Percentiles rank a stretch among this genome's conserved stretches.
Conservation (phyloP, 2,329 filamentous ascomycete genomes). For the Pseudogymnoascus sp. region DNA sequence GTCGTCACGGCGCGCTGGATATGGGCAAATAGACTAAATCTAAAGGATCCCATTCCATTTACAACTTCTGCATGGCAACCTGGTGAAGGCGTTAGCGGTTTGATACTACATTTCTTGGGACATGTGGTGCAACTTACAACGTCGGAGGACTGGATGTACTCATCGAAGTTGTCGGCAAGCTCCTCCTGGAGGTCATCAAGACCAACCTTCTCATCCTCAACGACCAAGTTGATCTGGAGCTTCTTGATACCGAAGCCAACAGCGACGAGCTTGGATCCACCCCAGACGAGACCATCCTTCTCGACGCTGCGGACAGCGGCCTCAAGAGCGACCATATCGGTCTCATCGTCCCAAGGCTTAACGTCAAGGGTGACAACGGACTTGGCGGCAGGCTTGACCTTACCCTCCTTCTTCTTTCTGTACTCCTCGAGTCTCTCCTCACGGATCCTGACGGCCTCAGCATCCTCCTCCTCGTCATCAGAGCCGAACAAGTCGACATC, state of each 20-base stretch:
- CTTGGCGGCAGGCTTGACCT: slow-evolving; percentile 89
- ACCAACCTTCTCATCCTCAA: slow-evolving; percentile 96
- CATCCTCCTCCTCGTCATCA: slow-evolving; percentile 90
- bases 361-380: slow-evolving; percentile 92
- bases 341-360: slow-evolving; percentile 99
- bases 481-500: slow-evolving; percentile 90
- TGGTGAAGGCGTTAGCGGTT: slow-evolving; percentile 22
- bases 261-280: slow-evolving; percentile 78
- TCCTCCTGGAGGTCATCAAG: slow-evolving; percentile 77
- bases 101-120: not conserved
- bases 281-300: slow-evolving; percentile 94
- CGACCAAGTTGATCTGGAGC: slow-evolving; percentile 95
- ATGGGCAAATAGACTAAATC: slow-evolving; percentile 17
- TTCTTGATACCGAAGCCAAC: slow-evolving; percentile 98
- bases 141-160: slow-evolving; percentile 93
- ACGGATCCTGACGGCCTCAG: slow-evolving; percentile 73
- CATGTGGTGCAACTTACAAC: slow-evolving; percentile 44
- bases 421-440: slow-evolving; percentile 90
- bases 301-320: slow-evolving; percentile 72
- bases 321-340: slow-evolving; percentile 79
- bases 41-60: slow-evolving; percentile 36
- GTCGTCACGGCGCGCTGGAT: slow-evolving; percentile 20
- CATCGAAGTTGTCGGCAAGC: slow-evolving; percentile 74
- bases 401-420: slow-evolving; percentile 92
- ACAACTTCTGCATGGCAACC: slow-evolving; percentile 87